These are phyloP conservation scores for Tephrocybe sp. DNA, from an alignment of 768 basidiomycete genomes.

Conservation along the genomic window DNA sequence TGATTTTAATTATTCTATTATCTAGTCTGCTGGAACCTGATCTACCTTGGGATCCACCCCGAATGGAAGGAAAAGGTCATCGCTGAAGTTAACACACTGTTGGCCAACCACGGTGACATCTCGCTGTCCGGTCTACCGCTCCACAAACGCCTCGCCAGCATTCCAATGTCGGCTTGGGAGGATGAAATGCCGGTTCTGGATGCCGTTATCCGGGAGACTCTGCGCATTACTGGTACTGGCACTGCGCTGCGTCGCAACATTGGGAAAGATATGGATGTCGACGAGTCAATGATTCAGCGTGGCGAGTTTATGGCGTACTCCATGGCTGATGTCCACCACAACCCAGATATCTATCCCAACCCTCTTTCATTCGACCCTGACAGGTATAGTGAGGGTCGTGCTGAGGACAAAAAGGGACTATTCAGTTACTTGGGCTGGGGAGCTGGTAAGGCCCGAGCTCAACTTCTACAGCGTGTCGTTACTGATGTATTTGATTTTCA, in stretches of 20 bases:
- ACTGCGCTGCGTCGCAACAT: slow-evolving; percentile 34
- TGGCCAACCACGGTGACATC: slow-evolving; percentile 23
- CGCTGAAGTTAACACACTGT: slow-evolving; percentile 26
- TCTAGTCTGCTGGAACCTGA: slow-evolving; percentile 34
- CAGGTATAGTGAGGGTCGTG: slow-evolving; percentile 26
- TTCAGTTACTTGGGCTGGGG: slow-evolving; percentile 39
- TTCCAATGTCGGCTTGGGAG: slow-evolving; percentile 38
- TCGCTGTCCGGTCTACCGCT: slow-evolving; percentile 24
- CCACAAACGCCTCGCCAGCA: slow-evolving; percentile 29
- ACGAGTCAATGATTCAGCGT: slow-evolving; percentile 22
- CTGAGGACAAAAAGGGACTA: slow-evolving; percentile 32
- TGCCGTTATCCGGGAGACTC: slow-evolving; percentile 34
- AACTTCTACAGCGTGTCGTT: neutral
- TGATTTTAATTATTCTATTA: neutral
- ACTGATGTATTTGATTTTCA: slow-evolving; percentile 1
- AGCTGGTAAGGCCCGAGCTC: slow-evolving; percentile 22
- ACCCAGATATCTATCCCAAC: slow-evolving; percentile 31
- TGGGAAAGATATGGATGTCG: slow-evolving; percentile 24
- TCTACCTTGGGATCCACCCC: slow-evolving; percentile 29
- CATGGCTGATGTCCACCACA: slow-evolving; percentile 30
- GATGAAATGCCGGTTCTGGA: slow-evolving; percentile 36
- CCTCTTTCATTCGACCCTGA: slow-evolving; percentile 34
- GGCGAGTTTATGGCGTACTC: slow-evolving; percentile 35
- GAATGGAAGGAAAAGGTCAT: slow-evolving; percentile 30
- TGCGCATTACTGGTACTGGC: slow-evolving; percentile 27